These are phyloP conservation scores for Pelargonium nanum DNA, from an alignment of 345 rosid genomes.

Conservation along the genomic window DNA sequence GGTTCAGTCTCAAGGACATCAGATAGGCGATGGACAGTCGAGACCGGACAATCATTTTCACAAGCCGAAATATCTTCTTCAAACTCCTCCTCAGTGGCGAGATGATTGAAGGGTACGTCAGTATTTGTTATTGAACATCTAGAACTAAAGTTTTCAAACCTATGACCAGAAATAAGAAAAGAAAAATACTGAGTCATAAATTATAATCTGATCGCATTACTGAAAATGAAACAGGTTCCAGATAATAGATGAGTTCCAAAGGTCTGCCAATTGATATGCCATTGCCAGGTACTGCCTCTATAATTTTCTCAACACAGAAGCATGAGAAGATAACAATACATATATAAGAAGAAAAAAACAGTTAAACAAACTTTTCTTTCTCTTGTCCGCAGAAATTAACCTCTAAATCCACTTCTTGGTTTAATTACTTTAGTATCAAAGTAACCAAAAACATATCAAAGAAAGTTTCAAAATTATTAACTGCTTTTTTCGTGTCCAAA, in stretches of 20 bases:
- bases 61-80: slow-evolving; percentile 27
- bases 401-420: too few relatives aligned
- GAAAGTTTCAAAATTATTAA: background rate
- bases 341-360: too few relatives aligned
- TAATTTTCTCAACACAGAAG: too few relatives aligned
- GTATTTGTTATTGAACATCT: slow-evolving; percentile 58
- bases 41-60: slow-evolving; percentile 33
- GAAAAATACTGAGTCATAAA: background rate
- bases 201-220: background rate
- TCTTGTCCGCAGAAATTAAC: too few relatives aligned
- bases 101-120: slow-evolving; percentile 34
- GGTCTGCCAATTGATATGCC: too few relatives aligned
- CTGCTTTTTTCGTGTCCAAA: background rate
- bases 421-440: too few relatives aligned
- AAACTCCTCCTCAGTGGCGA: slow-evolving; percentile 38
- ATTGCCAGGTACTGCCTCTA: too few relatives aligned
- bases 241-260: background rate
- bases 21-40: slow-evolving; percentile 57
- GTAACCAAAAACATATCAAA: too few relatives aligned
- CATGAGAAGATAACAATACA: too few relatives aligned
- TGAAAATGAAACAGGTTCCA: background rate
- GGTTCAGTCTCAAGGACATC: slow-evolving; percentile 52
- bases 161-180: slow-evolving; percentile 12
- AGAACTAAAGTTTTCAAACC: slow-evolving; percentile 40
- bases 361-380: too few relatives aligned